Evolutionary conservation across 148 eudicot species (phyloP), one percentile per base, ranked within the genome.

Genomic region (Cornus controversa): DNA sequence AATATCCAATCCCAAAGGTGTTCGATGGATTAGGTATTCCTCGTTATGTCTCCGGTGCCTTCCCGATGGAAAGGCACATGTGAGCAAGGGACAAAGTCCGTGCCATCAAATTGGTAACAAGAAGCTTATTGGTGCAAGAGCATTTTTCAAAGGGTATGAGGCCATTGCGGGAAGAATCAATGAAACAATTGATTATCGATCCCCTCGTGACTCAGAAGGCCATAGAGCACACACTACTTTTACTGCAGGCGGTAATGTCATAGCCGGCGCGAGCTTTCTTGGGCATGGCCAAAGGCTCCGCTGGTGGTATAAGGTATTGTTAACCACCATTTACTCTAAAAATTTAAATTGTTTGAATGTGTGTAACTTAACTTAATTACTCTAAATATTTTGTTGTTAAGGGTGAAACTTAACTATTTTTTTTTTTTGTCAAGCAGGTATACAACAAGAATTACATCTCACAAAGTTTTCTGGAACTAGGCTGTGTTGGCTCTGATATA

Each of bases 191-290:
- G 92, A 84, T 9, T 91, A 80, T 58, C 77, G 93, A 57, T 90
- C 96, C 15, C 77, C 93, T 3, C 83, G 96, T 37, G 96, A 92
- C 79, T 87, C 93, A 1, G 81, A 88, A 29, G 93, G 96, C 18
- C 93, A 92, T 77, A 93, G 96, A 27, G 90, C 96, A 2, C 96
- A 92, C 79, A 92, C 96, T 57, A 89, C 93, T 13, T 92, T 93
- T 22, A 92, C 96, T 10, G 92, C 92, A 2, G 96, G 88, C 0
- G 93, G 96, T 3, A 79, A 76, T 82, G 69, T 81, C 29, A 80
- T 92, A 18, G 82, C 87, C 4, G 87, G 78, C 8, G 96, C 96
- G 1, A 88, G 73, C 80, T 77, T 88, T 47, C n/a, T 82, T 82
- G 29, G 91, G 92, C 31, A 36, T 85, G 78, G 96, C 89, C 57